phyloP scores from a whole-genome alignment of 2,329 filamentous ascomycete genomes.

The Aspergillus intermedius region DNA sequence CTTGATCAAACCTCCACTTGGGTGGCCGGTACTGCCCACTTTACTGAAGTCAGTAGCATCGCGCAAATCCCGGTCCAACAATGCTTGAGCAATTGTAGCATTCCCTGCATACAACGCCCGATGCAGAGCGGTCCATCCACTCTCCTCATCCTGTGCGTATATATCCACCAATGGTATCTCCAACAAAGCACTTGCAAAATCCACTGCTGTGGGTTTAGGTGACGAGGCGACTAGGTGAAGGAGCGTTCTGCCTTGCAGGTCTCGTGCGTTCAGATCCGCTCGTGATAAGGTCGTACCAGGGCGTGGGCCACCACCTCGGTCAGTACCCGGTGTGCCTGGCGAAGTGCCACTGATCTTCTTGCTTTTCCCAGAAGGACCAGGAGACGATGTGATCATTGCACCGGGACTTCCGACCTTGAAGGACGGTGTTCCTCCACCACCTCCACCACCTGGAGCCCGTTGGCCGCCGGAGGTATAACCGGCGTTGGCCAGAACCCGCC shows the following conservation, averaged over 20 bases:
- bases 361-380: conserved; percentile 40
- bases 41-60: conserved; percentile 58
- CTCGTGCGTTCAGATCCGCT: conserved; percentile 76
- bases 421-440: conserved; percentile 12
- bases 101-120: conserved; percentile 87
- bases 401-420: conserved; percentile 26
- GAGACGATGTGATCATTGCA: conserved; percentile 23
- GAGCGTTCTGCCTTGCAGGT: conserved; percentile 73
- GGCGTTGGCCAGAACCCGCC: conserved; percentile 73
- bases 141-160: conserved; percentile 81
- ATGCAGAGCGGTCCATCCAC: conserved; percentile 92
- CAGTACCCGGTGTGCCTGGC: conserved; percentile 45
- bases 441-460: conserved; percentile 18
- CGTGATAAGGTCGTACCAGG: conserved; percentile 41
- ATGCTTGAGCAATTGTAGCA: conserved; percentile 71
- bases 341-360: conserved; percentile 39
- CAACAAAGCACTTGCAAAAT: conserved; percentile 72
- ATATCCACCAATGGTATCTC: conserved; percentile 78
- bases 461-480: conserved; percentile 43
- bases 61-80: conserved; percentile 70
- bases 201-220: conserved; percentile 58
- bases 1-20: conserved; percentile 73
- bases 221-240: conserved; percentile 80
- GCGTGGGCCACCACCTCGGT: conserved; percentile 17
- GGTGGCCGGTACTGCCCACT: conserved; percentile 49